These are phyloP conservation scores for Ascochyta lentis DNA, from an alignment of 2,329 filamentous ascomycete species.

Conservation along the genomic window DNA sequence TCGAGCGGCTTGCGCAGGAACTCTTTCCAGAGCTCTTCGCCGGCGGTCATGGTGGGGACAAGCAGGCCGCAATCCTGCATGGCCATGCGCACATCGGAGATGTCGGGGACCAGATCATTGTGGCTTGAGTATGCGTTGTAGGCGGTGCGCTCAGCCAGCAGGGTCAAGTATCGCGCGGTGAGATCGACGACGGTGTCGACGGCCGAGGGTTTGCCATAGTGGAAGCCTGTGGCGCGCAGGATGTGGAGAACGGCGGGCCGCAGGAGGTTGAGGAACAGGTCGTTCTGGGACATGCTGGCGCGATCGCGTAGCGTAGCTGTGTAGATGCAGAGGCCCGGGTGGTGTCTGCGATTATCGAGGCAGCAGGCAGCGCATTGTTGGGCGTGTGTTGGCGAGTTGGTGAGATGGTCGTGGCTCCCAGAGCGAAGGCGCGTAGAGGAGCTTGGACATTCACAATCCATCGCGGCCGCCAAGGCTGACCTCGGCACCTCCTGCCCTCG, in stretches of 20 bases:
- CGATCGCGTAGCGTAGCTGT: neutral
- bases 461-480: slow-evolving; percentile 26
- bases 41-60: slow-evolving; percentile 68
- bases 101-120: slow-evolving; percentile 66
- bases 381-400: neutral
- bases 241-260: slow-evolving; percentile 89
- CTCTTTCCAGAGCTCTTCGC: slow-evolving; percentile 72
- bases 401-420: slow-evolving; percentile 7
- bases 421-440: slow-evolving; percentile 20
- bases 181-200: slow-evolving; percentile 89
- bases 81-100: slow-evolving; percentile 85
- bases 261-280: slow-evolving; percentile 76
- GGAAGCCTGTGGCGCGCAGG: slow-evolving; percentile 88
- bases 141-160: slow-evolving; percentile 76
- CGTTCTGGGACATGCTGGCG: slow-evolving; percentile 47
- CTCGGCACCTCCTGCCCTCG: slow-evolving; percentile 5
- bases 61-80: slow-evolving; percentile 82
- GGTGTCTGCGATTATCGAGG: slow-evolving; percentile 24
- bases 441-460: slow-evolving; percentile 28
- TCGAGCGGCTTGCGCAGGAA: slow-evolving; percentile 53
- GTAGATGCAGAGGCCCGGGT: slow-evolving; percentile 26
- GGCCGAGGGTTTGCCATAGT: slow-evolving; percentile 79
- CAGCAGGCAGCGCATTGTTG: slow-evolving; percentile 35
- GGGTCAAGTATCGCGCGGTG: slow-evolving; percentile 77
- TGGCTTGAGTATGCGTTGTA: slow-evolving; percentile 74